phyloP scores from a whole-genome alignment of 768 basidiomycete species.

The Leccinum disarticulatum region DNA sequence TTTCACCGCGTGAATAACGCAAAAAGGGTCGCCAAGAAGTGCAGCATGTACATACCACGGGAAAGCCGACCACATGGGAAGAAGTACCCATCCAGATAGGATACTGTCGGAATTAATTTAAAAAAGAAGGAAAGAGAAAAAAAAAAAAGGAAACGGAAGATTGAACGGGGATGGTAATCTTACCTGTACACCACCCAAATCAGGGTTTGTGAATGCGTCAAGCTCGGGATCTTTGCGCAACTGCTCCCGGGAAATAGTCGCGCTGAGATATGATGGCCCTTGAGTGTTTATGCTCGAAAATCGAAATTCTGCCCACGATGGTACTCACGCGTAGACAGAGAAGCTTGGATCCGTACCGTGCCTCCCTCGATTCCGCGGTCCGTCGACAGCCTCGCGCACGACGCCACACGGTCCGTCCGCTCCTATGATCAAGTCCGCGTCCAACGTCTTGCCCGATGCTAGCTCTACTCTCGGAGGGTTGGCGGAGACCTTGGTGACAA shows the following conservation, averaged over 20 bases:
- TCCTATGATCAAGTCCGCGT: constrained; percentile 53
- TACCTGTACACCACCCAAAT: constrained; percentile 17
- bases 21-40: neutral
- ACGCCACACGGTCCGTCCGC: constrained; percentile 55
- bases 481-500: constrained; percentile 32
- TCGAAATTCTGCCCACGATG: neutral
- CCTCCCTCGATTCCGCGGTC: constrained; percentile 21
- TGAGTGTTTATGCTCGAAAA: constrained; percentile 3
- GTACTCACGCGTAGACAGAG: constrained; percentile 43
- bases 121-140: neutral
- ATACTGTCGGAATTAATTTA: constrained; percentile 7
- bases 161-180: neutral
- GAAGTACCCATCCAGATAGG: constrained; percentile 24
- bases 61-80: constrained; percentile 15
- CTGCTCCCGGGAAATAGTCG: constrained; percentile 39
- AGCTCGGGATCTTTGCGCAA: constrained; percentile 43
- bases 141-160: neutral
- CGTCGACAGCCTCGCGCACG: constrained; percentile 32
- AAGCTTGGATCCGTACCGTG: constrained; percentile 25
- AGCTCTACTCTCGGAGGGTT: constrained; percentile 33
- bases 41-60: constrained; percentile 12
- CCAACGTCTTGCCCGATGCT: constrained; percentile 42
- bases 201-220: constrained; percentile 16
- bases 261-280: constrained; percentile 24
- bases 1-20: neutral